Evolutionary conservation across 805 yeast species (phyloP).

Genomic region (Scheffersomyces ergatensis): DNA sequence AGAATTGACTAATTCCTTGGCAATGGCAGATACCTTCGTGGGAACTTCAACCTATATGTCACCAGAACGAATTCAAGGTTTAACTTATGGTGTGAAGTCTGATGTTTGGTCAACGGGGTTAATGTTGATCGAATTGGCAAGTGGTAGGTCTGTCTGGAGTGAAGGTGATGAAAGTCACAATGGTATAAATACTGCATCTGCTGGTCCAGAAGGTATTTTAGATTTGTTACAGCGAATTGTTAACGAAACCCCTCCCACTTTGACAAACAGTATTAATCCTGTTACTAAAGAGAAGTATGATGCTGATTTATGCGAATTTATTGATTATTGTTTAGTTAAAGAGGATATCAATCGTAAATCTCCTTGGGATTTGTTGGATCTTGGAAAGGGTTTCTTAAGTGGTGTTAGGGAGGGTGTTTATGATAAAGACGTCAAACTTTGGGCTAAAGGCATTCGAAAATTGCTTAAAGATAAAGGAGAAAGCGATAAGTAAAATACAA

Average conservation of each 20-base stretch:
- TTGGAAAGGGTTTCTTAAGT: slow-evolving; percentile 23
- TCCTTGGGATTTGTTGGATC: slow-evolving; percentile 63
- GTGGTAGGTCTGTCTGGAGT: slow-evolving; percentile 78
- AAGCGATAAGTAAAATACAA: not conserved
- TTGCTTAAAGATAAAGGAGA: slow-evolving; percentile 24
- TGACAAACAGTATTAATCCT: slow-evolving; percentile 36
- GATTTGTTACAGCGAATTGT: slow-evolving; percentile 91
- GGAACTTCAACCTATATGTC: slow-evolving; percentile 97
- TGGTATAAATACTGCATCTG: not conserved
- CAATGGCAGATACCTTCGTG: slow-evolving; percentile 89
- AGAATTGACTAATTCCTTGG: slow-evolving; percentile 83
- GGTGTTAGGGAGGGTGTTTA: slow-evolving; percentile 27
- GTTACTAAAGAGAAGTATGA: slow-evolving; percentile 34
- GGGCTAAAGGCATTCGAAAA: slow-evolving; percentile 42
- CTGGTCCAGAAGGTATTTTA: slow-evolving; percentile 76
- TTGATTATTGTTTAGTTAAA: slow-evolving; percentile 70
- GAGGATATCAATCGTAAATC: slow-evolving; percentile 66
- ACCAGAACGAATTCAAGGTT: slow-evolving; percentile 96
- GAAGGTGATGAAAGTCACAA: slow-evolving; percentile 37
- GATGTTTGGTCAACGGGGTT: slow-evolving; percentile 97
- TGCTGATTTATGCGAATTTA: slow-evolving; percentile 58
- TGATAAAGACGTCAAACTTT: slow-evolving; percentile 35
- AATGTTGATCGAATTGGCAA: slow-evolving; percentile 83
- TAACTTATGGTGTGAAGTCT: slow-evolving; percentile 87
- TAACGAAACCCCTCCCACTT: slow-evolving; percentile 83